Conservation (phyloP, 495 filamentous ascomycete species). For the Aspergillus egyptiacus region DNA sequence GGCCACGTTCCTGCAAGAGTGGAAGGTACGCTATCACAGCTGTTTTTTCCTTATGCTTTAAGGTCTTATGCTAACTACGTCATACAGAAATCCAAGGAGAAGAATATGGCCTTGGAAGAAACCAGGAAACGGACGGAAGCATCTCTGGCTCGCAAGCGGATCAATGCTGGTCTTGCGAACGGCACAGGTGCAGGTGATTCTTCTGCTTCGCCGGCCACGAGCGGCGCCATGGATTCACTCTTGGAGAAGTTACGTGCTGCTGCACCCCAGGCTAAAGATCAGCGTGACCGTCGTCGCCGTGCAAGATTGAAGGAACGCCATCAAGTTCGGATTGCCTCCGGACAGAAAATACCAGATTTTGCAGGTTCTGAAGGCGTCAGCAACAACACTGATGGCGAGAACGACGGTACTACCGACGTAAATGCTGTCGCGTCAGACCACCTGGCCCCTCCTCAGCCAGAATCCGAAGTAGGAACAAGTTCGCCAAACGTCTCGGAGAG, state of each 20-base stretch:
- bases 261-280: conserved; percentile 79
- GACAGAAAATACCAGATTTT: conserved; percentile 73
- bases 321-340: conserved; percentile 83
- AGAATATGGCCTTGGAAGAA: conserved; percentile 83
- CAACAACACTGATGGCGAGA: conserved; percentile 20
- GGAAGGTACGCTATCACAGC: conserved; percentile 57
- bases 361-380: conserved; percentile 40
- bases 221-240: conserved; percentile 95
- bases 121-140: conserved; percentile 76
- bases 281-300: conserved; percentile 79
- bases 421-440: conserved; percentile 29
- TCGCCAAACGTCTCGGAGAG: conserved; percentile 45
- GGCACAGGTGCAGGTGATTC: conserved; percentile 32
- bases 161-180: conserved; percentile 54
- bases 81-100: conserved; percentile 69
- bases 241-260: conserved; percentile 93
- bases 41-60: not conserved
- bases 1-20: conserved; percentile 84
- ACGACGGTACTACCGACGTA: conserved; percentile 20
- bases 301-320: conserved; percentile 86
- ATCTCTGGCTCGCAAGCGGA: conserved; percentile 82
- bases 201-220: conserved; percentile 63
- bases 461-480: conserved; percentile 31
- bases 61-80: conserved; percentile 3
- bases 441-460: conserved; percentile 32